A percentile compares a stretch with the other conserved stretches of the same genome.
Evolutionary conservation across 371 early-diverging fungal genomes (phyloP).

Genomic region (Dipsacomyces acuminosporus): DNA sequence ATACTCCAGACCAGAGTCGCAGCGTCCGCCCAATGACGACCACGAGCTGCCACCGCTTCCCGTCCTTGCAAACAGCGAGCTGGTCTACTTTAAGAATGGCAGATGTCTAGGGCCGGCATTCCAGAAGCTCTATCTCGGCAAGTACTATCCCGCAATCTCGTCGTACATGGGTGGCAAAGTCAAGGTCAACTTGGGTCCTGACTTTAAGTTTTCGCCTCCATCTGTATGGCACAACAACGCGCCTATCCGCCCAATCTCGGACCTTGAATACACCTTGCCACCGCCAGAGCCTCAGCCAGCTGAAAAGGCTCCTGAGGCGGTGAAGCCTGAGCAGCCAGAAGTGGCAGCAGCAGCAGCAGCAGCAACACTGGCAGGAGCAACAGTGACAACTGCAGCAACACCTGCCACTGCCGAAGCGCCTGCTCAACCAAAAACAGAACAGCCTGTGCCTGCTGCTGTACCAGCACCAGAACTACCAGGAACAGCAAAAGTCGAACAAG

Average conservation of each 20-base stretch:
- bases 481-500: too few relatives aligned
- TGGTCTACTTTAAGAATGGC: conserved; percentile 62
- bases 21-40: conserved; percentile 26
- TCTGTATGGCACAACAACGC: conserved; percentile 26
- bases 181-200: conserved; percentile 62
- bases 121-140: conserved; percentile 56
- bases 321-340: not conserved
- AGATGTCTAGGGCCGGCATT: conserved; percentile 58
- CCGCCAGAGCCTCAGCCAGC: conserved; percentile 1
- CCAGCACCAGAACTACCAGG: not conserved
- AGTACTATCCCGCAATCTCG: conserved; percentile 67
- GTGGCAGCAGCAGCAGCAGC: not conserved
- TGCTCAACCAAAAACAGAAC: too few relatives aligned
- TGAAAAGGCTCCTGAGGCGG: not conserved
- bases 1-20: conserved; percentile 43
- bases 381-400: too few relatives aligned
- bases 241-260: conserved; percentile 29
- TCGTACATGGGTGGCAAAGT: conserved; percentile 55
- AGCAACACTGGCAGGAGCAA: not conserved
- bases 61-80: conserved; percentile 45
- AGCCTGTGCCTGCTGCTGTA: not conserved
- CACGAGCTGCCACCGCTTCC: conserved; percentile 45
- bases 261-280: conserved; percentile 33
- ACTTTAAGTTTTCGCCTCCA: conserved; percentile 54
- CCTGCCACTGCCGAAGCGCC: too few relatives aligned